These are phyloP conservation scores for Solanum okadae DNA, from an alignment of 257 asterid genomes.

Conservation along the genomic window DNA sequence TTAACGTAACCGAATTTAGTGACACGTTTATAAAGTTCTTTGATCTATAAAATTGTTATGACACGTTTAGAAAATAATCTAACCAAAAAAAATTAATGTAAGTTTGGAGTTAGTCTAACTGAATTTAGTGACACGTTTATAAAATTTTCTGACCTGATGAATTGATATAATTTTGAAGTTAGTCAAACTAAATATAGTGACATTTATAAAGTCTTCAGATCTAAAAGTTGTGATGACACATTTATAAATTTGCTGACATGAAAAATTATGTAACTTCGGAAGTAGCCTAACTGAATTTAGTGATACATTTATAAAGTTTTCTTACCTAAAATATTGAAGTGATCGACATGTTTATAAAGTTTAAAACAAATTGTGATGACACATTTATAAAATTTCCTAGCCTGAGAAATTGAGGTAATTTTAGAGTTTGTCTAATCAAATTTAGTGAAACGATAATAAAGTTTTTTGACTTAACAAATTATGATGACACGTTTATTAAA, in stretches of 20 bases:
- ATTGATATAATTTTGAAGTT: not conserved
- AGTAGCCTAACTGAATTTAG: not conserved
- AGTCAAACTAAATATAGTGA: not conserved
- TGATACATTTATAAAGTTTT: not conserved
- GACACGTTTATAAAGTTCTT: not conserved
- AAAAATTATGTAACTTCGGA: not conserved
- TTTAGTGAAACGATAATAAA: not conserved
- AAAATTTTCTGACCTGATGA: not conserved
- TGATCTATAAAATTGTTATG: not conserved
- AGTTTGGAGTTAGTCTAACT: not conserved
- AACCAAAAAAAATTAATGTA: too few relatives aligned
- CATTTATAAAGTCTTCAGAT: not conserved
- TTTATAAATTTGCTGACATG: too few relatives aligned
- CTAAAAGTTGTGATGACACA: not conserved
- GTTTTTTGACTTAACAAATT: not conserved
- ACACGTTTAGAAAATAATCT: not conserved
- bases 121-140: not conserved
- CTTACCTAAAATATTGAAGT: not conserved
- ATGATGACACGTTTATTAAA: not conserved
- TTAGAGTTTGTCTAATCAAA: not conserved
- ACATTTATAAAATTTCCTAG: not conserved
- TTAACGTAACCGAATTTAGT: not conserved
- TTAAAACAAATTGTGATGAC: not conserved
- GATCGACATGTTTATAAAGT: too few relatives aligned
- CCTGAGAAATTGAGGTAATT: not conserved